Conservation (phyloP, 78 protist species). For the Dictyostelium brefeldianum region DNA sequence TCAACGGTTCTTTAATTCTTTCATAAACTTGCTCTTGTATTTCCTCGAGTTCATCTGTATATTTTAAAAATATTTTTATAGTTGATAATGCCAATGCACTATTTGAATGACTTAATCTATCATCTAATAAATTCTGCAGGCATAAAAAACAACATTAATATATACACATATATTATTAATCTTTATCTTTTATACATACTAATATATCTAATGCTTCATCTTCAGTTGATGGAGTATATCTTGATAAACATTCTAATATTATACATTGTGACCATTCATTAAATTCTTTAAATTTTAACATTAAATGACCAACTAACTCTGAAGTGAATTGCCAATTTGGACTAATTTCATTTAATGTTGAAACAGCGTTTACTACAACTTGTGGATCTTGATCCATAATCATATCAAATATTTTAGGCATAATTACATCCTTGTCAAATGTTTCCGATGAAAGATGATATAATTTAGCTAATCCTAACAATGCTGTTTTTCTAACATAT, state of each 20-base stretch:
- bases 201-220: conserved; percentile 88
- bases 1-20: conserved; percentile 84
- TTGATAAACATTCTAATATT: conserved; percentile 64
- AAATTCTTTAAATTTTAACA: conserved; percentile 83
- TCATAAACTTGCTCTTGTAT: conserved; percentile 89
- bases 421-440: conserved; percentile 26
- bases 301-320: conserved; percentile 57
- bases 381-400: conserved; percentile 87
- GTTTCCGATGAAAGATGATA: conserved; percentile 34
- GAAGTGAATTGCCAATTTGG: conserved; percentile 86
- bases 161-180: background rate
- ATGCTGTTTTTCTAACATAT: conserved; percentile 97
- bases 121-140: conserved; percentile 89
- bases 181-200: conserved; percentile 55
- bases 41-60: conserved; percentile 84
- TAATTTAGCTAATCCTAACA: conserved; percentile 88
- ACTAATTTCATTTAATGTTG: conserved; percentile 90
- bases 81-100: conserved; percentile 90
- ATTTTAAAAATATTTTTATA: conserved; percentile 87
- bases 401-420: conserved; percentile 80
- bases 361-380: conserved; percentile 88
- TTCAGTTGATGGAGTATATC: conserved; percentile 40
- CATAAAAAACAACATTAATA: background rate
- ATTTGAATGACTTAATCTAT: conserved; percentile 87
- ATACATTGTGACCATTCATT: conserved; percentile 92